Evolutionary conservation across 129 eudicot genomes (phyloP).

Genomic region (Pulicaria dysenterica): DNA sequence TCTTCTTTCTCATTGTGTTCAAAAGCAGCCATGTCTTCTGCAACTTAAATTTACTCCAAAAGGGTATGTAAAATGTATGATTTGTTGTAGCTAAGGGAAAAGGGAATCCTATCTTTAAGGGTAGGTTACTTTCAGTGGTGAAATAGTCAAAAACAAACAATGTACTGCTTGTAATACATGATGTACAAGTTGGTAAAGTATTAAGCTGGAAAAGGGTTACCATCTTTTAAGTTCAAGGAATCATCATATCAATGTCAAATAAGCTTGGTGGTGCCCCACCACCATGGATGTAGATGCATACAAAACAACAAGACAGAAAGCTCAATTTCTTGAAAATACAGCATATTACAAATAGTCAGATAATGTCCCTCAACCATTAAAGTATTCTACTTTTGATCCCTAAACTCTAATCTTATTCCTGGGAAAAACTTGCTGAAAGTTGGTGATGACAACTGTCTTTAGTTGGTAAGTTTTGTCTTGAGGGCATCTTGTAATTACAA

Average conservation of each 20-base stretch:
- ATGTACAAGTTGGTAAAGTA: neutral
- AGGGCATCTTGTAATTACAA: constrained; percentile 21
- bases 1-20: constrained; percentile 24
- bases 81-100: constrained; percentile 23
- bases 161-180: constrained; percentile 27
- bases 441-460: constrained; percentile 22
- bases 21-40: constrained; percentile 25
- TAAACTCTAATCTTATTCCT: neutral
- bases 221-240: constrained; percentile 28
- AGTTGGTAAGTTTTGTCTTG: constrained; percentile 19
- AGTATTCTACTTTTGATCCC: constrained; percentile 1
- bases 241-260: constrained; percentile 30
- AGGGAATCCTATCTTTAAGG: constrained; percentile 34
- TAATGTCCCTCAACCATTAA: constrained; percentile 7
- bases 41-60: constrained; percentile 16
- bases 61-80: constrained; percentile 24
- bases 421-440: neutral
- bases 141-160: constrained; percentile 13
- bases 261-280: constrained; percentile 37
- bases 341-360: constrained; percentile 15
- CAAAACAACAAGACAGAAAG: constrained; percentile 38
- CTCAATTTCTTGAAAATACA: constrained; percentile 21
- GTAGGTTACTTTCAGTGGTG: constrained; percentile 24
- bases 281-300: constrained; percentile 34
- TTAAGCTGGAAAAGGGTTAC: constrained; percentile 36